phyloP scores from a whole-genome alignment of 768 basidiomycete genomes.

The Suillus brevipes region DNA sequence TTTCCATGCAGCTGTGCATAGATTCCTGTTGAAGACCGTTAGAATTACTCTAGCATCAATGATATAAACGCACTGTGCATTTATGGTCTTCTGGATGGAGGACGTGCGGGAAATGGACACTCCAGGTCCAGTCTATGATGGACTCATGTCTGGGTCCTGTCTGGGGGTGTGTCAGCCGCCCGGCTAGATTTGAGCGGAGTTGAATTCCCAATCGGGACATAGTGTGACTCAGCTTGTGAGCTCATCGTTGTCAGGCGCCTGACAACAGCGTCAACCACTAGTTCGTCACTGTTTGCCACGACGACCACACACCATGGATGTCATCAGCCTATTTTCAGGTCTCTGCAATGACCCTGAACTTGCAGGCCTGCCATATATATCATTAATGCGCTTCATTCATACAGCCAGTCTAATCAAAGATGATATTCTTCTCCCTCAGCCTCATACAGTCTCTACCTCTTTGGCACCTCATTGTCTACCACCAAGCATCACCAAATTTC shows the following conservation, averaged over 20 bases:
- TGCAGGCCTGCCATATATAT: not conserved
- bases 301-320: no score
- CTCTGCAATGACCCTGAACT: not conserved
- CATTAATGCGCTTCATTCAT: not conserved
- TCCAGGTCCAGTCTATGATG: no score
- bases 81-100: not conserved
- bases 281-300: no score
- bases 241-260: no score
- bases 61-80: not conserved
- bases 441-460: not conserved
- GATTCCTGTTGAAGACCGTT: not conserved
- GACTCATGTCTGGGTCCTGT: no score
- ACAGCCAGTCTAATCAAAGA: not conserved
- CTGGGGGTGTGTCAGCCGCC: no score
- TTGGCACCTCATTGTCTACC: not conserved
- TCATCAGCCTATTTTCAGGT: no score
- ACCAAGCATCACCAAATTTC: not conserved
- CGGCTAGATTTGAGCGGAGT: no score
- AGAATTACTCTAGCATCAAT: not conserved
- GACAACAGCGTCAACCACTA: no score
- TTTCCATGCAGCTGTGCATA: not conserved
- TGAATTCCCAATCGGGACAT: no score
- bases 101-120: no score
- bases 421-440: not conserved
- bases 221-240: no score